Base-by-base conservation (phyloP, 345 rosid genomes). In the Microcos paniculata region DNA sequence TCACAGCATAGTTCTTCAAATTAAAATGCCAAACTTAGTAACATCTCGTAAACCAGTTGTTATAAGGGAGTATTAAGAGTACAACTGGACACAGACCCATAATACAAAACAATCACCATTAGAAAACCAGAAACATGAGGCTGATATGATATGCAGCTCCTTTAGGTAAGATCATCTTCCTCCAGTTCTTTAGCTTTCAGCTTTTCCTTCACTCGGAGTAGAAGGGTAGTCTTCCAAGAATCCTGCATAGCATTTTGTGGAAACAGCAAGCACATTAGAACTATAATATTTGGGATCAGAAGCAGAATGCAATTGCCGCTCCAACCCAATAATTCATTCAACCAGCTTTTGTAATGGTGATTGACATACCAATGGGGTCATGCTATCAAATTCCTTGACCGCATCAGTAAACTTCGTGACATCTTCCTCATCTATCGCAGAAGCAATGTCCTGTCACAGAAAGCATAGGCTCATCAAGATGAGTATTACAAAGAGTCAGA, bases 141-240 rank as follows among this genome's bases (percentile, higher is more conserved):
- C 76, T 38, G 45, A 15, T 45, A 43, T 59, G 63, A 66, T 19
- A 46, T 65, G 48, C 72, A 72, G 24, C 76, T 75, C 69, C 74
- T 74, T 90, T 84, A 95, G 80, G 99, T 96, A 68, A 96, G 98
- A 79, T 96, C 98, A 78, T 94, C 99, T 81, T 94, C 99, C 77
- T 96, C 99, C 62, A 92, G 58, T 82, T 96, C 99, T 82, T 87
- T 91, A 65, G 96, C 97, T 81, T 96, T 96, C 77, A 96, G 88
- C 91, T 92, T 96, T 78, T 96, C 98, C 85, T 96, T 96, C 83
- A 96, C 98, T 84, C 99, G 87, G 88, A 93, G 80, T 66, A 96
- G 81, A 79, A 94, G 90, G 19, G 97, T 92, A 14, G 99, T 96
- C 91, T 96, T 96, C 97, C 98, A 94, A 5, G 97, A 78, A 79